Base-by-base conservation (phyloP, 1,284 basidiomycete species). In the Schizopora paradoxa region DNA sequence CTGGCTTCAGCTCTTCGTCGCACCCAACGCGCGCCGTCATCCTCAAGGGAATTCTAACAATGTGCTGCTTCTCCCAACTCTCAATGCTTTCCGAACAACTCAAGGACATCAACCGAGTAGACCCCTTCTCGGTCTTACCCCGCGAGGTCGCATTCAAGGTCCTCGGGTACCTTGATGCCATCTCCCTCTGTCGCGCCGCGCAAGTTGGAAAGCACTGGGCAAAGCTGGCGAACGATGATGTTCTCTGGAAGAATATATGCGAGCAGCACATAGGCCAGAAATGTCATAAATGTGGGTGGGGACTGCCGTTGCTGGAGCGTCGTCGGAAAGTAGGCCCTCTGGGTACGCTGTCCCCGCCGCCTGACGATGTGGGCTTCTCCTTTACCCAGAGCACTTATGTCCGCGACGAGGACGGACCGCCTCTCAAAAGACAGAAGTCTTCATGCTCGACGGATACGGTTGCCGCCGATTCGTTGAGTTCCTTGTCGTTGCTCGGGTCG, bases 41-140 rank as follows among this genome's bases (percentile, higher is more conserved):
- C 60, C 83, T 99, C 37, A 91, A 92, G 59, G 95, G 95, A 25
- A 78, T 99, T 49, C 82, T 99, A 56, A 98, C 96, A n/a, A 99
- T 99, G 91, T 99, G 95, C 66, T 99, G 95, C 68, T 98, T 96
- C 70, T 91, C 91, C 31, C 95, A 98, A 60, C 83, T 99, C n/a
- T 97, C 95, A 18, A 86, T 98, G 46, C 82, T 99, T 40, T 89
- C 91, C 11, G 91, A 96, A 52, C 89, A 94, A 48, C 84, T 99
- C 47, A 74, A 83, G 19, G 82, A 90, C 54, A 84, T 97, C 52
- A 97, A 96, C 63, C 86, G 95, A 52, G 86, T 96, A 61, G 96
- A 99, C 64, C 96, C 96, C 6, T 95, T 99, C 66, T 70, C 77
- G 38, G 80, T 93, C 53, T 78, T 99, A 38, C 96, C 95, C 0